Evolutionary conservation across 148 eudicot genomes (phyloP).

Genomic region (Silene conica): DNA sequence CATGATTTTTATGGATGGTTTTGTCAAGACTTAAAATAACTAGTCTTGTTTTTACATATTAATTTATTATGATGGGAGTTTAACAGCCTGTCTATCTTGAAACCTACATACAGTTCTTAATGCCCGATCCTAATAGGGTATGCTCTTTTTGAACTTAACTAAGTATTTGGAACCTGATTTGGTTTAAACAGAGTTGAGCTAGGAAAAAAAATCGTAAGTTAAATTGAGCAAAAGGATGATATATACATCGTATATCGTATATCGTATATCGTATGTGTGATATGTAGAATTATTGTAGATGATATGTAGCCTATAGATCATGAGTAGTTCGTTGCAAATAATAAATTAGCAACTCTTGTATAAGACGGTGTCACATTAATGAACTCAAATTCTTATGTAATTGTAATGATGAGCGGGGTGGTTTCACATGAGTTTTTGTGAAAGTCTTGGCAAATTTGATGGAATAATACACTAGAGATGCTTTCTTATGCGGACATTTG

Average conservation of each 20-base stretch:
- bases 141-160: background rate
- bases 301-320: background rate
- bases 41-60: background rate
- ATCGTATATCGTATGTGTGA: too few species aligned
- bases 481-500: background rate
- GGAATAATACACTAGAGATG: too few species aligned
- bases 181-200: too few species aligned
- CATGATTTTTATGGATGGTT: background rate
- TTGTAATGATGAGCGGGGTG: too few species aligned
- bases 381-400: too few species aligned
- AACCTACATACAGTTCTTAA: background rate
- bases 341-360: too few species aligned
- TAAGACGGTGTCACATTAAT: too few species aligned
- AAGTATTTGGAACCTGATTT: background rate
- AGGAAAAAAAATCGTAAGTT: background rate
- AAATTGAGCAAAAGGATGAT: background rate
- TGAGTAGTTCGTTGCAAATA: too few species aligned
- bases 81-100: background rate
- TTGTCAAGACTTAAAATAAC: too few species aligned
- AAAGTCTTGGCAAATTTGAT: too few species aligned
- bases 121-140: background rate
- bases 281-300: background rate
- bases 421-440: too few species aligned
- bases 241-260: background rate
- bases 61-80: background rate